These are phyloP conservation scores for Adiantum capillusveneris DNA, from an alignment of 75 land plant genomes.

Conservation along the genomic window DNA sequence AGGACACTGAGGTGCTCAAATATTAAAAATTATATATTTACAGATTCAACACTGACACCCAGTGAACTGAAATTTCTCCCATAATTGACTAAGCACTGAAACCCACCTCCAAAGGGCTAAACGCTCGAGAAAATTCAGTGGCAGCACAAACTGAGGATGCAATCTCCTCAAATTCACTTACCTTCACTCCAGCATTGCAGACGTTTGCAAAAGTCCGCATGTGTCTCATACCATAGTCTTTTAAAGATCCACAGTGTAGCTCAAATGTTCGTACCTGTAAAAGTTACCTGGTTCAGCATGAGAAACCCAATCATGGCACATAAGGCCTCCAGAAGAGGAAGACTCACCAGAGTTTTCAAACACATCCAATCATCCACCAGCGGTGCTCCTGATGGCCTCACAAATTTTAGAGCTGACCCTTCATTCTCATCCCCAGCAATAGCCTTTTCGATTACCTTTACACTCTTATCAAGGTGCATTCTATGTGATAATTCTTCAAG, in stretches of 20 bases:
- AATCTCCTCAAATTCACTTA: slow-evolving; percentile 34
- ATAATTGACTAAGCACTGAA: background rate
- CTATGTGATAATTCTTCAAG: slow-evolving; percentile 43
- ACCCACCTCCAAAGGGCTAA: background rate
- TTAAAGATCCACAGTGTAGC: slow-evolving; percentile 59
- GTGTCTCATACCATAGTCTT: slow-evolving; percentile 85
- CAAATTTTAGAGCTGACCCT: slow-evolving; percentile 21
- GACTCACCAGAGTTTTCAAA: slow-evolving; percentile 63
- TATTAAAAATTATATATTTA: too few species aligned
- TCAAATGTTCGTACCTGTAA: slow-evolving; percentile 62
- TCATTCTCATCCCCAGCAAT: slow-evolving; percentile 57
- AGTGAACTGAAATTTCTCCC: too few species aligned
- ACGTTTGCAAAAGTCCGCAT: slow-evolving; percentile 79
- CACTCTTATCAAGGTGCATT: slow-evolving; percentile 59
- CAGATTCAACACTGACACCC: too few species aligned
- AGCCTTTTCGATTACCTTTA: slow-evolving; percentile 54
- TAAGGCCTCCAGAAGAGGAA: background rate
- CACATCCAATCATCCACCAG: slow-evolving; percentile 92
- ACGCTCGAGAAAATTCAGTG: background rate
- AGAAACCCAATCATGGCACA: background rate
- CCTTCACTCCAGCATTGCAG: slow-evolving; percentile 52
- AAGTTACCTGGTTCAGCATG: background rate
- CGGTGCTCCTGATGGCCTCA: slow-evolving; percentile 47
- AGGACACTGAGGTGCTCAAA: too few species aligned
- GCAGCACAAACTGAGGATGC: slow-evolving; percentile 16